Evolutionary conservation across 129 eudicot genomes (phyloP), one percentile per base, ranked within the genome.

Genomic region (Tagetes patula): DNA sequence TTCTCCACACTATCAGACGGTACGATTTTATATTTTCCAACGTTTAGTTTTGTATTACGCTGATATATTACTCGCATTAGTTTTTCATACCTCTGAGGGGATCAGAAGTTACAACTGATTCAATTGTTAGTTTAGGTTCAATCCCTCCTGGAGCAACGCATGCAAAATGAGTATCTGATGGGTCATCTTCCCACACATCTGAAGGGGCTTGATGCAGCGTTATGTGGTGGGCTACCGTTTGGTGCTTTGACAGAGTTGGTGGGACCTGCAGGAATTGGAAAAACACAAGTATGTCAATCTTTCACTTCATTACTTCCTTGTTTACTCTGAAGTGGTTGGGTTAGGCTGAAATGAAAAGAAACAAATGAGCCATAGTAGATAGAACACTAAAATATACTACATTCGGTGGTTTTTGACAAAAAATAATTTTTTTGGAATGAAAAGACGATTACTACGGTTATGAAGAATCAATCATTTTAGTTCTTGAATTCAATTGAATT

Each of bases 181-280:
- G 91, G 96, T 36, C 96, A 88, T 86, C 90, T 91, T 66, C 96
- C 97, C 74, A 91, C 96, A 33, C 77, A 79, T 55, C 77, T 91
- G 48, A 86, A 81, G 74, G 97, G 97, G 52, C 85, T 91, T 33
- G 97, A 91, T 79, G 74, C 82, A 68, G 96, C 88, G 1, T 82
- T 91, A 70, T 88, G 78, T 63, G 97, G 97, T 69, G 97, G 97
- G 56, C 79, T 91, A 67, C 97, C 97, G 0, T 86, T 85, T 81
- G 96, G 97, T 68, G 87, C 84, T 79, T 84, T 92, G 71, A 92
- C 97, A 8, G 97, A 92, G 91, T 79, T 92, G 72, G 97, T 92
- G 53, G 94, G 97, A 49, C 97, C 97, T 8, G 82, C 97, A 40
- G 97, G 97, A 74, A 87, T 92, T 27, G 97, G 97, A 62, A 91